Conservation (phyloP, 805 yeast genomes). For the Barnettozyma wickerhamii region DNA sequence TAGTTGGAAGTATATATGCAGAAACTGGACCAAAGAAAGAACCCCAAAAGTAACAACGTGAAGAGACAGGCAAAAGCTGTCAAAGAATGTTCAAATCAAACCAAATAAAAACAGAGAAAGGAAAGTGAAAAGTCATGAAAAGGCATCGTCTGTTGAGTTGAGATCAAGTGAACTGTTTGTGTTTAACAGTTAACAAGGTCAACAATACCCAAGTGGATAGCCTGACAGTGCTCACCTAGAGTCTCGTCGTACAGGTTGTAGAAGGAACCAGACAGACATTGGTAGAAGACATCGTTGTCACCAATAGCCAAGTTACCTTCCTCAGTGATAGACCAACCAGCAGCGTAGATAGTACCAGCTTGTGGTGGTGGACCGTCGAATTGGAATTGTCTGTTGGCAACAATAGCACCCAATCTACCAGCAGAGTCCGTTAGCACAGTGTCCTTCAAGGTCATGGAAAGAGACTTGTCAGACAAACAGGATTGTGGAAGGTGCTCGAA, state of each 20-base stretch:
- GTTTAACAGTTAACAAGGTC: conserved; percentile 50
- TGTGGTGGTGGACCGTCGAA: conserved; percentile 87
- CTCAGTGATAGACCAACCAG: conserved; percentile 56
- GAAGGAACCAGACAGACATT: conserved; percentile 72
- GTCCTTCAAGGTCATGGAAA: conserved; percentile 49
- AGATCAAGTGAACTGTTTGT: too few relatives aligned
- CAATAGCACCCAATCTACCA: conserved; percentile 75
- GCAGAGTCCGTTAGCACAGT: conserved; percentile 51
- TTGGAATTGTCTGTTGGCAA: conserved; percentile 81
- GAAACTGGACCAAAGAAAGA: conserved; percentile 1
- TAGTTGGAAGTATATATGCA: background rate
- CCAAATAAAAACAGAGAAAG: background rate
- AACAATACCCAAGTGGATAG: conserved; percentile 57
- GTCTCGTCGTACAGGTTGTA: conserved; percentile 71
- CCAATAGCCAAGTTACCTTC: conserved; percentile 64
- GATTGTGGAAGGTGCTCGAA: conserved; percentile 29
- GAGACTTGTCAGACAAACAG: conserved; percentile 45
- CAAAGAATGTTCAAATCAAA: background rate
- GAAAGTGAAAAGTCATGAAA: background rate
- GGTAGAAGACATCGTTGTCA: conserved; percentile 56
- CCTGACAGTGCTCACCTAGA: conserved; percentile 57
- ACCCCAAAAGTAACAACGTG: background rate
- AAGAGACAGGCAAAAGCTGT: background rate
- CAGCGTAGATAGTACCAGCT: conserved; percentile 69
- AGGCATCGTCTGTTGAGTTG: background rate